Evolutionary conservation across 257 asterid species (phyloP).

Genomic region (Nicotiana tabacum): DNA sequence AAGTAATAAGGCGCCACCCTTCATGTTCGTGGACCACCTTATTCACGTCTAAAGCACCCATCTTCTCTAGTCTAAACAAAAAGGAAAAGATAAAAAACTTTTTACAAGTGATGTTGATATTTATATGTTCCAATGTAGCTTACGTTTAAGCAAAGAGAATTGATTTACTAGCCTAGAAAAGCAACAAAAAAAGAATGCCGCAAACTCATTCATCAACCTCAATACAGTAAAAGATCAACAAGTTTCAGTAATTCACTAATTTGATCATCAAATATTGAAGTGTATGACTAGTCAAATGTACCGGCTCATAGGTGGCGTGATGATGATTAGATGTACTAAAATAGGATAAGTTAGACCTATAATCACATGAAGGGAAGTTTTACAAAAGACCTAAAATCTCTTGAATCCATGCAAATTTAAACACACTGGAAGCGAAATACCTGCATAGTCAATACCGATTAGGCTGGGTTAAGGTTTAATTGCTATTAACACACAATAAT

Average conservation of each 20-base stretch:
- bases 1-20: constrained; percentile 87
- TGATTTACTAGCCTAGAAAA: constrained; percentile 18
- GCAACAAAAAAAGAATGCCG: neutral
- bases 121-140: neutral
- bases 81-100: neutral
- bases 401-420: neutral
- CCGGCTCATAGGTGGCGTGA: neutral
- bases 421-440: neutral
- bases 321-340: neutral
- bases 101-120: neutral
- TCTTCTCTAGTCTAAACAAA: constrained; percentile 49
- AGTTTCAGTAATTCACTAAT: neutral
- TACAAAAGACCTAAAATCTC: neutral
- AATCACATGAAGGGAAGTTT: neutral
- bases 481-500: neutral
- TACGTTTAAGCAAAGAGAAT: neutral
- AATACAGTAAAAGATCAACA: neutral
- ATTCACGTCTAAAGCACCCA: constrained; percentile 82
- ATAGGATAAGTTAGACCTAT: neutral
- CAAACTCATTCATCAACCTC: neutral
- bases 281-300: neutral
- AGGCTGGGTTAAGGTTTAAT: neutral
- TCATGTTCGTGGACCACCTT: constrained; percentile 68
- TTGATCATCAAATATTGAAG: neutral
- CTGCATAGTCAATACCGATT: neutral